A percentile compares a stretch with the other conserved stretches of the same genome.
Conservation (phyloP, 768 basidiomycete species). For the Crepidotus variabilis region DNA sequence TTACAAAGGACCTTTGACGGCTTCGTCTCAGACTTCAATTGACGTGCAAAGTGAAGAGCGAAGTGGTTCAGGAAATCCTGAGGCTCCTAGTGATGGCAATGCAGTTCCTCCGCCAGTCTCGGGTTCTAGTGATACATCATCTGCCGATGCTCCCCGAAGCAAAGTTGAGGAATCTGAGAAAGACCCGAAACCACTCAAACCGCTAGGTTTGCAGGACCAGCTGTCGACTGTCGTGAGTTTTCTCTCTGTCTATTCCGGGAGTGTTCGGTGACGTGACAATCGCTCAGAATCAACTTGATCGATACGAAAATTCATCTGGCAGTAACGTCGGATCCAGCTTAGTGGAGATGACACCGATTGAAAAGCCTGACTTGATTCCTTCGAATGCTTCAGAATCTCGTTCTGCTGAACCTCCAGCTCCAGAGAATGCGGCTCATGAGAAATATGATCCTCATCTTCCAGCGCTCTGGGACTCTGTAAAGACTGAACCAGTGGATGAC, state of each 20-base stretch:
- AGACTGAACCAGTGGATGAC: conserved; percentile 8
- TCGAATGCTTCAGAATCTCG: neutral
- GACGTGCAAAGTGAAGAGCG: neutral
- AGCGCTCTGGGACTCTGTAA: neutral
- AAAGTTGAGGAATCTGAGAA: neutral
- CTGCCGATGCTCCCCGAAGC: neutral
- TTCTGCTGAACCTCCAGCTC: neutral
- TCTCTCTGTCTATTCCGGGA: neutral
- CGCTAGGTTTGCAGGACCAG: neutral
- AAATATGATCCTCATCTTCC: neutral
- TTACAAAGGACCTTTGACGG: conserved; percentile 45
- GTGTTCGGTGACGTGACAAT: neutral
- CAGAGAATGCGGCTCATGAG: neutral
- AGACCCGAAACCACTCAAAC: neutral
- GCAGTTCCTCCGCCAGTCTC: neutral
- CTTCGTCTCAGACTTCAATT: neutral
- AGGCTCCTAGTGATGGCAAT: neutral
- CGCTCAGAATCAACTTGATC: conserved; percentile 6
- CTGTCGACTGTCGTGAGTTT: neutral
- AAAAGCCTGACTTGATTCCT: neutral
- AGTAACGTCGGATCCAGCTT: neutral
- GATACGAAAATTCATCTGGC: conserved; percentile 4
- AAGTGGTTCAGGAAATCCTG: neutral
- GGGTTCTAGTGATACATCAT: neutral
- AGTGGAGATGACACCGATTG: neutral